Conservation (phyloP, 2,329 filamentous ascomycete species). For the Stagonosporopsis vannaccii region DNA sequence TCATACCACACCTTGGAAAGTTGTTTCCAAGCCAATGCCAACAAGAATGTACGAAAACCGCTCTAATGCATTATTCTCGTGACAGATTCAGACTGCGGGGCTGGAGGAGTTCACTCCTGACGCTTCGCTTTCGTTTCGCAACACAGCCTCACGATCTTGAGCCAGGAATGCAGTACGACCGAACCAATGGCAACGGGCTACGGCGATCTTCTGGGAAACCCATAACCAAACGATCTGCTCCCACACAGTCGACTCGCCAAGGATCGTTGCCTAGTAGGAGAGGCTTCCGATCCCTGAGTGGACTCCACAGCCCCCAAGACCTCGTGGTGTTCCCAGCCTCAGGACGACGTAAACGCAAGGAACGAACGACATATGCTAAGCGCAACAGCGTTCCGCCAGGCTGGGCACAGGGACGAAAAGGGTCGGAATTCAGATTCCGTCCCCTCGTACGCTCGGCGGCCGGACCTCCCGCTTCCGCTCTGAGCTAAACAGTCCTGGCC, state of each 20-base stretch:
- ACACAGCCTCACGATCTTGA: constrained; percentile 25
- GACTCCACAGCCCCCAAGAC: neutral
- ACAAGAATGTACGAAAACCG: constrained; percentile 13
- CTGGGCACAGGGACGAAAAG: constrained; percentile 29
- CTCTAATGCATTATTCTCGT: constrained; percentile 7
- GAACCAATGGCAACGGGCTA: constrained; percentile 4
- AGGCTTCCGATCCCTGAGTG: neutral
- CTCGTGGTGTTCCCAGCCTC: constrained; percentile 21
- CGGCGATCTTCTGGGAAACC: neutral
- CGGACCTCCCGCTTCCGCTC: constrained; percentile 30
- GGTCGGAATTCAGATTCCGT: constrained; percentile 20
- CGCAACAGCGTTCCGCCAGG: constrained; percentile 11
- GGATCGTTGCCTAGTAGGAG: neutral
- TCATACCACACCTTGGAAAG: neutral
- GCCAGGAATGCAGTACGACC: constrained; percentile 5
- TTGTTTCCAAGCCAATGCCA: constrained; percentile 8
- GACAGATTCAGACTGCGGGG: constrained; percentile 16
- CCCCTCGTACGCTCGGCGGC: constrained; percentile 25
- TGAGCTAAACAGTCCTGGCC: constrained; percentile 10
- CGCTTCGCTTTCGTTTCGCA: constrained; percentile 8
- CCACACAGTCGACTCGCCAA: neutral
- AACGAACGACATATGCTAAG: constrained; percentile 13
- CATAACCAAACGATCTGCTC: neutral
- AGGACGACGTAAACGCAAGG: constrained; percentile 20
- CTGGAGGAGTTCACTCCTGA: constrained; percentile 9